Base-by-base conservation (phyloP, 176 grass and related monocot species). In the Oryza meyeriana region DNA sequence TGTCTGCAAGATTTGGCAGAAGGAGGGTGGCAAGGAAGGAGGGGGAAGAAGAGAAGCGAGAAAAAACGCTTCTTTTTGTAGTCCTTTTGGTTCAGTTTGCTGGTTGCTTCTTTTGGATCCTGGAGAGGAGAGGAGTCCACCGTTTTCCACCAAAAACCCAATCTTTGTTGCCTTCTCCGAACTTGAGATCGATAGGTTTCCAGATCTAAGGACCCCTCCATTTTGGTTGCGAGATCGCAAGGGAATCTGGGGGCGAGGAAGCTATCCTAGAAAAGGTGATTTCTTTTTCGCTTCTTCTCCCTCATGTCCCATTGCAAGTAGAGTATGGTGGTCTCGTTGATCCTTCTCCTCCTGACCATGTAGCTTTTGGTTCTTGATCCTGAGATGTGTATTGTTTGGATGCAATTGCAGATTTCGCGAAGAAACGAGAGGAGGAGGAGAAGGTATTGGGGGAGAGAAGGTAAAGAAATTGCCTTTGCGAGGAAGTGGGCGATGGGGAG, bases 31-130 rank as follows among this genome's bases (percentile, higher is more conserved):
- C 39, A 50, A 74, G 22, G 66, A 16, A 55, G 24, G 50, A 29
- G 16, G 71, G 75, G 74, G 50, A 18, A 20, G 47, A 77, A 38
- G 65, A 38, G 47, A 77, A 66, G 68, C 76, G 28, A n/a, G n/a
- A 50, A 80, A 85, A 69, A 58, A 64, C 62, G 33, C 76, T 64
- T 75, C 76, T 62, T 85, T 32, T 83, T 68, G 64, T 70, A 68
- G 77, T 76, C 55, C 65, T 71, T 42, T 57, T 34, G 57, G 74
- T 77, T 72, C 80, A 55, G 80, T 82, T 88, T 88, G 66, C 38
- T 82, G 67, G 74, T 67, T 79, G 86, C 74, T 88, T 88, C 80
- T 73, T 87, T 77, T 61, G 75, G 86, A 84, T 84, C 86, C 81
- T 62, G 62, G 3, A 66, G 67, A 55, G 20, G 45, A 55, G 50